Percentiles rank a stretch among this genome's conserved stretches.
These are phyloP conservation scores for Solanum hybrid DNA, from an alignment of 305 asterid genomes.

Conservation along the genomic window DNA sequence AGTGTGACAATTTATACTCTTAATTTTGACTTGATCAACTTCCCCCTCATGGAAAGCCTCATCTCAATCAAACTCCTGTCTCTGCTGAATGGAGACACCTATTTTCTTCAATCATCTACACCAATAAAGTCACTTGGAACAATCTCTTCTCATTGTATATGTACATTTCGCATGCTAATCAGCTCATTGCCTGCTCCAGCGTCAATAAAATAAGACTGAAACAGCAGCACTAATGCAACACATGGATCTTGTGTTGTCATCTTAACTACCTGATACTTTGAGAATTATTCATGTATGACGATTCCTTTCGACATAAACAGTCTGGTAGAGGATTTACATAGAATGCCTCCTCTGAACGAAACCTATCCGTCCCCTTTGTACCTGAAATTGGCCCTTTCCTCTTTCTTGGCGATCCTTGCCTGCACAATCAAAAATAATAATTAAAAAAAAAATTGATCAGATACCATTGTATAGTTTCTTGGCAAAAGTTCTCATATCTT, in stretches of 20 bases:
- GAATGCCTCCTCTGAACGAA: slow-evolving; percentile 90
- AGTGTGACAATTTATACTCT: background rate
- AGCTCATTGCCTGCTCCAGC: background rate
- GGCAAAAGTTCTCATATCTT: background rate
- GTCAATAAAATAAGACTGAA: background rate
- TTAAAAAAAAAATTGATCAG: background rate
- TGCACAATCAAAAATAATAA: slow-evolving; percentile 20
- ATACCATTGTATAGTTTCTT: background rate
- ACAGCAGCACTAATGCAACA: background rate
- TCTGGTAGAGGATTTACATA: slow-evolving; percentile 91
- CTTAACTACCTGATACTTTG: slow-evolving; percentile 19
- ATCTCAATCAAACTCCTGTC: background rate
- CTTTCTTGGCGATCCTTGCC: slow-evolving; percentile 96
- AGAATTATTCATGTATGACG: slow-evolving; percentile 19
- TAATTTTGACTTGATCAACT: background rate
- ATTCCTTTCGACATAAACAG: slow-evolving; percentile 63
- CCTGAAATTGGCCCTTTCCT: slow-evolving; percentile 93
- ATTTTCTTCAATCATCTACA: background rate
- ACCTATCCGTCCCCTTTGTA: slow-evolving; percentile 81
- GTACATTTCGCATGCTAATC: background rate
- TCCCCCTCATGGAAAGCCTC: background rate
- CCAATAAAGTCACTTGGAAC: background rate
- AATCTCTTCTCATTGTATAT: background rate
- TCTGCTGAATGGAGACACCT: background rate
- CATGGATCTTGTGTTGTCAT: background rate